Percentiles rank a stretch among this genome's conserved stretches.
Conservation (phyloP, 805 yeast genomes). For the Candida sithepensis region DNA sequence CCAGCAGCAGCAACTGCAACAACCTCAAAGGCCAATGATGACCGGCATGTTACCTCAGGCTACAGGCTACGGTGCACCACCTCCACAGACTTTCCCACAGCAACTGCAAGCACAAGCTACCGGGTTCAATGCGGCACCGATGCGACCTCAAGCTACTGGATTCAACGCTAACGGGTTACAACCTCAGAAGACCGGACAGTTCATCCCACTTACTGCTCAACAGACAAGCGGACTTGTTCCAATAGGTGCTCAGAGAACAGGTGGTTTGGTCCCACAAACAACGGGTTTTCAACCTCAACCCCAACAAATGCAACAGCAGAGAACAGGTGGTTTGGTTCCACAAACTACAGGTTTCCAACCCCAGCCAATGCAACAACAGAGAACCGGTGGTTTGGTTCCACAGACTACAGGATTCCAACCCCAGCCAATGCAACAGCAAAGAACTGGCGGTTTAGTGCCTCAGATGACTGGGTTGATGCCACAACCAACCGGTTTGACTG, state of each 20-base stretch:
- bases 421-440: conserved; percentile 34
- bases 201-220: conserved; percentile 41
- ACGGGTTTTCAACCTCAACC: conserved; percentile 32
- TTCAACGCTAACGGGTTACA: conserved; percentile 36
- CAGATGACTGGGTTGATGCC: conserved; percentile 34
- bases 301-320: conserved; percentile 35
- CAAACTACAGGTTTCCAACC: conserved; percentile 41
- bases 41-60: conserved; percentile 29
- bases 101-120: conserved; percentile 39
- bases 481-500: conserved; percentile 44
- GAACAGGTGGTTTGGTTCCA: conserved; percentile 48
- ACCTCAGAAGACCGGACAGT: conserved; percentile 70
- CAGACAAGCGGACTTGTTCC: conserved; percentile 30
- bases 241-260: conserved; percentile 21
- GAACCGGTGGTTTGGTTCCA: conserved; percentile 11
- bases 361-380: conserved; percentile 30
- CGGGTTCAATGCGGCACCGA: conserved; percentile 25
- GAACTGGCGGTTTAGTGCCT: conserved; percentile 28
- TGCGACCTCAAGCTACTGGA: conserved; percentile 40
- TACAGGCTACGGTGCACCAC: conserved; percentile 28
- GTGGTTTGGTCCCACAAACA: conserved; percentile 14
- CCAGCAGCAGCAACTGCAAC: conserved; percentile 19
- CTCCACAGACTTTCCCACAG: conserved; percentile 38
- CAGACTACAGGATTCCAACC: conserved; percentile 37
- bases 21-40: conserved; percentile 24